A percentile compares a stretch with the other conserved stretches of the same genome.
phyloP scores from a whole-genome alignment of 1,139 yeast genomes.

The Blastobotrys raffinosifermentans region DNA sequence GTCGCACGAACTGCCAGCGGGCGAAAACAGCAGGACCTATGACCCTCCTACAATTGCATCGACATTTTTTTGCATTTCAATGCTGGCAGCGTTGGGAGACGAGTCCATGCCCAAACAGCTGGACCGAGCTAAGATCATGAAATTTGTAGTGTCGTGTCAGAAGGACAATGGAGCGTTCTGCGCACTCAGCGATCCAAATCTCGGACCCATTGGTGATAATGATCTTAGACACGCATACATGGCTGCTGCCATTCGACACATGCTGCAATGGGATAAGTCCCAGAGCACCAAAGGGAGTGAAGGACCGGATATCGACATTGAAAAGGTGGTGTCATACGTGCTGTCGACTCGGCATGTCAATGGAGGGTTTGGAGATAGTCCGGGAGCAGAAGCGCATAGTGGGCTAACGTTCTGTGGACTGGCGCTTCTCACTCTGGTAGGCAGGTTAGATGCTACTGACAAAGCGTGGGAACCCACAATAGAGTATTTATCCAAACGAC shows the following conservation, averaged over 20 bases:
- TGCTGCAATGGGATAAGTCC: conserved; percentile 32
- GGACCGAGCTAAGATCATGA: conserved; percentile 43
- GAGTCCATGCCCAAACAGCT: conserved; percentile 35
- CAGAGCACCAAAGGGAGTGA: not conserved
- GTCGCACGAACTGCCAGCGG: conserved; percentile 33
- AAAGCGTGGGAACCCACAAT: conserved; percentile 39
- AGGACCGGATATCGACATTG: conserved; percentile 41
- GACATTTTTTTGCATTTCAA: conserved; percentile 42
- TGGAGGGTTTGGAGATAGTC: conserved; percentile 61
- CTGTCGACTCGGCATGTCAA: conserved; percentile 42
- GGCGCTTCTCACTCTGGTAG: conserved; percentile 51
- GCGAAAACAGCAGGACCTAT: conserved; percentile 27
- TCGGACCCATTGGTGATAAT: conserved; percentile 51
- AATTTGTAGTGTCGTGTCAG: conserved; percentile 52
- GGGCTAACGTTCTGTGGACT: conserved; percentile 87
- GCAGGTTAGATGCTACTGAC: conserved; percentile 21
- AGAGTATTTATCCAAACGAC: conserved; percentile 61
- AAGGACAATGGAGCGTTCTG: conserved; percentile 48
- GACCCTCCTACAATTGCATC: conserved; percentile 63
- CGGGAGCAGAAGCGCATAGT: conserved; percentile 68
- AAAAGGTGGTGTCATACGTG: conserved; percentile 39
- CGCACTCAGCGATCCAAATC: conserved; percentile 40
- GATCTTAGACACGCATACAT: conserved; percentile 74
- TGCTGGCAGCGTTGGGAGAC: conserved; percentile 44
- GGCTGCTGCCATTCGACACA: conserved; percentile 56